Conservation (phyloP, 2,329 filamentous ascomycete genomes). For the Nemania sp. region DNA sequence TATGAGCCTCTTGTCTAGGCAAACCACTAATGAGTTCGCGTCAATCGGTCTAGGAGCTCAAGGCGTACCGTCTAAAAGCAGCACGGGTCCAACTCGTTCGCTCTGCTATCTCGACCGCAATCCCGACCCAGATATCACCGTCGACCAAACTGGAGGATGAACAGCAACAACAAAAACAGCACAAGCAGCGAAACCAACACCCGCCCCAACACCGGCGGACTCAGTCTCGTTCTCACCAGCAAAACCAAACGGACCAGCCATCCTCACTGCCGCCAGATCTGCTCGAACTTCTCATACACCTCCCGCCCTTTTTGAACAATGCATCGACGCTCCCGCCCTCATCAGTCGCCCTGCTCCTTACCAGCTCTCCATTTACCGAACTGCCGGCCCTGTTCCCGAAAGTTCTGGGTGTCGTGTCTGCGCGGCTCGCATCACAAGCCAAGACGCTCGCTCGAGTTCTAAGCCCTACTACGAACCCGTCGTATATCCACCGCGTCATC, state of each 20-base stretch:
- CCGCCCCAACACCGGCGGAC: slow-evolving; percentile 29
- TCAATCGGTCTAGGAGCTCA: slow-evolving; percentile 49
- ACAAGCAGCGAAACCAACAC: slow-evolving; percentile 17
- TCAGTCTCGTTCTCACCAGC: slow-evolving; percentile 30
- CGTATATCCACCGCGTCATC: slow-evolving; percentile 61
- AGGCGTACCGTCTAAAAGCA: slow-evolving; percentile 50
- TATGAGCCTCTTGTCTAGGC: not conserved
- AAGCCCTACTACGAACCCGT: slow-evolving; percentile 55
- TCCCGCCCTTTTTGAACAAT: slow-evolving; percentile 52
- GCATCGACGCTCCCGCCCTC: slow-evolving; percentile 42
- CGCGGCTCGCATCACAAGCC: slow-evolving; percentile 53
- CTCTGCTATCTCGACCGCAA: slow-evolving; percentile 52
- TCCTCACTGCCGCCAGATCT: slow-evolving; percentile 47
- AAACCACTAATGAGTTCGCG: not conserved
- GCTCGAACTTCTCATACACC: slow-evolving; percentile 57
- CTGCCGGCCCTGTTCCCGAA: slow-evolving; percentile 53
- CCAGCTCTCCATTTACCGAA: slow-evolving; percentile 52
- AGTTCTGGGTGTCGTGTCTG: slow-evolving; percentile 52
- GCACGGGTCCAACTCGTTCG: slow-evolving; percentile 56
- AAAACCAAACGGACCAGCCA: slow-evolving; percentile 21
- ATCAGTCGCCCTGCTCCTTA: slow-evolving; percentile 50
- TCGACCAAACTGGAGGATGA: slow-evolving; percentile 23
- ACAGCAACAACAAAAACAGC: slow-evolving; percentile 33
- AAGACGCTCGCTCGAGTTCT: slow-evolving; percentile 52
- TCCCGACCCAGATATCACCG: slow-evolving; percentile 32